Conservation (phyloP, 257 asterid species). For the Solanum piurae region DNA sequence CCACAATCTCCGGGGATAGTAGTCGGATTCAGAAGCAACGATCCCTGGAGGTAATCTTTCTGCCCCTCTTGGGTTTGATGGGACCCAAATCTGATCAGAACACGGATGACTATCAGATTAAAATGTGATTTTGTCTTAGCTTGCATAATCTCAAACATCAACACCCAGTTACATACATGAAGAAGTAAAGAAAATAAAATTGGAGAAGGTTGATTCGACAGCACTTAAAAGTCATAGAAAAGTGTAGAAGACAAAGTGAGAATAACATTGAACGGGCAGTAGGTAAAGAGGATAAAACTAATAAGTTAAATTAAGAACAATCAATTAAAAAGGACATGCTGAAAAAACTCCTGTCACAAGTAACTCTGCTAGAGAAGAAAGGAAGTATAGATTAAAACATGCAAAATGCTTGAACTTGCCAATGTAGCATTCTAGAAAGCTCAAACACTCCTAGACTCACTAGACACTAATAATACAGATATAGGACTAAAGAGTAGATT, state of each 20-base stretch:
- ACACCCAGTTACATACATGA: neutral
- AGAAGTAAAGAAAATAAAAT: neutral
- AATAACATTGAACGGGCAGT: neutral
- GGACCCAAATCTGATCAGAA: slow-evolving; percentile 55
- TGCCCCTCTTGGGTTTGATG: slow-evolving; percentile 81
- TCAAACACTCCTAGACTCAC: neutral
- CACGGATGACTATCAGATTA: neutral
- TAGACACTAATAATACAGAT: neutral
- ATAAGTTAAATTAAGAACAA: neutral
- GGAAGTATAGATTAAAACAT: neutral
- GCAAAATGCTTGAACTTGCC: neutral
- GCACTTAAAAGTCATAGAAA: neutral
- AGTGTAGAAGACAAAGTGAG: neutral
- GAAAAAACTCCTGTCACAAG: neutral
- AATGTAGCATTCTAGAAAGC: neutral
- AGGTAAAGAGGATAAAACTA: neutral
- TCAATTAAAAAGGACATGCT: neutral
- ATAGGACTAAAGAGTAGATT: neutral
- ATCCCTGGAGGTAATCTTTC: slow-evolving; percentile 68
- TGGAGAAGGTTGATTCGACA: neutral
- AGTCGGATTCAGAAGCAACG: slow-evolving; percentile 60
- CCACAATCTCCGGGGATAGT: slow-evolving; percentile 63
- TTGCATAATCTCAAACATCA: neutral
- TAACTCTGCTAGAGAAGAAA: neutral
- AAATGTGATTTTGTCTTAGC: slow-evolving; percentile 16